Evolutionary conservation across 805 yeast genomes (phyloP).

Genomic region (Ogataea saltuana): DNA sequence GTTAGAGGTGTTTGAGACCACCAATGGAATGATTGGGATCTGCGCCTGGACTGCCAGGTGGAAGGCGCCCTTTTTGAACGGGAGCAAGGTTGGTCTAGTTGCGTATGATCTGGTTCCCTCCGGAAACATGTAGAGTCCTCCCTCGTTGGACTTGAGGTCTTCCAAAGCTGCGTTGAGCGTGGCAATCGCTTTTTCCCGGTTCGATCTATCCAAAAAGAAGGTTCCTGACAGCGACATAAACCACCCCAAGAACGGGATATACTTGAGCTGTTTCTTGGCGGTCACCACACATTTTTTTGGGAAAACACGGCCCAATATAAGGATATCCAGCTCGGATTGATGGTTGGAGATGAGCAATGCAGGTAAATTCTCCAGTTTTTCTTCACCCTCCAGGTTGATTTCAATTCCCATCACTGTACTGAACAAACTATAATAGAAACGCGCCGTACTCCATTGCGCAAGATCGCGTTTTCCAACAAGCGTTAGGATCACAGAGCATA

Average conservation of each 20-base stretch:
- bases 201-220: conserved; percentile 82
- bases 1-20: conserved; percentile 81
- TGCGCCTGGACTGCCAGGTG: conserved; percentile 93
- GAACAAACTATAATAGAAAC: conserved; percentile 69
- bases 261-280: conserved; percentile 81
- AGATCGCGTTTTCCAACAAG: conserved; percentile 73
- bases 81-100: conserved; percentile 65
- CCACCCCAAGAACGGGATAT: conserved; percentile 93
- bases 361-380: conserved; percentile 59
- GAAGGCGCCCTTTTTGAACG: conserved; percentile 97
- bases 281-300: conserved; percentile 91
- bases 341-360: conserved; percentile 85
- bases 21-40: conserved; percentile 86
- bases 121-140: conserved; percentile 88
- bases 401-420: conserved; percentile 66
- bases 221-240: conserved; percentile 92
- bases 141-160: conserved; percentile 58
- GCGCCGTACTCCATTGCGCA: conserved; percentile 88
- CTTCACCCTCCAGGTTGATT: conserved; percentile 67
- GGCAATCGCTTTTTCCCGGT: conserved; percentile 70
- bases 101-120: conserved; percentile 95
- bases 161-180: conserved; percentile 72
- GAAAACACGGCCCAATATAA: conserved; percentile 78
- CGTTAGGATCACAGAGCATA: conserved; percentile 68
- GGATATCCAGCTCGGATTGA: conserved; percentile 85